Percentiles rank a stretch among this genome's conserved stretches.
phyloP scores from a whole-genome alignment of 371 early-diverging fungal species.

The Mortierella sp. region DNA sequence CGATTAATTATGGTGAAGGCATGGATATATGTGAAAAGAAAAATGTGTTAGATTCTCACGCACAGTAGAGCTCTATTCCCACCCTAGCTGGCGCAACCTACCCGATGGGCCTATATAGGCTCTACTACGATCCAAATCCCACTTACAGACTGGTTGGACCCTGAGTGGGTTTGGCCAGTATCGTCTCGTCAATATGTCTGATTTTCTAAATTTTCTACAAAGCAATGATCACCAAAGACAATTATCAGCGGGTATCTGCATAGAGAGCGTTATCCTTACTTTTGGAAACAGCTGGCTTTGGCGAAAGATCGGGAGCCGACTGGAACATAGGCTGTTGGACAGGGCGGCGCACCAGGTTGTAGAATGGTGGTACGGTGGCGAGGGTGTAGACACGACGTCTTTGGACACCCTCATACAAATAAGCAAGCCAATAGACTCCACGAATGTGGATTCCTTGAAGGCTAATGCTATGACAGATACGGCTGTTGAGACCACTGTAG shows the following conservation, averaged over 20 bases:
- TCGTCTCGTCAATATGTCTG: no score
- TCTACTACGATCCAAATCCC: no score
- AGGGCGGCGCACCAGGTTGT: neutral
- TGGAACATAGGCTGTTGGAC: neutral
- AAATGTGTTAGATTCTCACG: no score
- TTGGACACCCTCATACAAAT: neutral
- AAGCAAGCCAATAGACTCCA: neutral
- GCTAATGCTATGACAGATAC: neutral
- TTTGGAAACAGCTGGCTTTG: constrained; percentile 3
- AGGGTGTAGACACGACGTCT: neutral
- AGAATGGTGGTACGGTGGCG: neutral
- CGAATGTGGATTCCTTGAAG: neutral
- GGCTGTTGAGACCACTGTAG: neutral
- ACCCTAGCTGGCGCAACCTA: no score
- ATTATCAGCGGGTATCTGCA: neutral
- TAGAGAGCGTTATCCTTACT: neutral
- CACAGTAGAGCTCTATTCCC: no score
- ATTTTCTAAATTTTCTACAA: no score
- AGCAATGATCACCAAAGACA: no score
- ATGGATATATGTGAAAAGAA: no score
- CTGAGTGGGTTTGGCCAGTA: no score
- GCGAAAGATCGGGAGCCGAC: neutral
- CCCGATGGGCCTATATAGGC: no score
- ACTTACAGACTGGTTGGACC: no score
- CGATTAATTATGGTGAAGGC: no score